phyloP scores from a whole-genome alignment of 176 grass and related monocot species.

The Chloris gayana region DNA sequence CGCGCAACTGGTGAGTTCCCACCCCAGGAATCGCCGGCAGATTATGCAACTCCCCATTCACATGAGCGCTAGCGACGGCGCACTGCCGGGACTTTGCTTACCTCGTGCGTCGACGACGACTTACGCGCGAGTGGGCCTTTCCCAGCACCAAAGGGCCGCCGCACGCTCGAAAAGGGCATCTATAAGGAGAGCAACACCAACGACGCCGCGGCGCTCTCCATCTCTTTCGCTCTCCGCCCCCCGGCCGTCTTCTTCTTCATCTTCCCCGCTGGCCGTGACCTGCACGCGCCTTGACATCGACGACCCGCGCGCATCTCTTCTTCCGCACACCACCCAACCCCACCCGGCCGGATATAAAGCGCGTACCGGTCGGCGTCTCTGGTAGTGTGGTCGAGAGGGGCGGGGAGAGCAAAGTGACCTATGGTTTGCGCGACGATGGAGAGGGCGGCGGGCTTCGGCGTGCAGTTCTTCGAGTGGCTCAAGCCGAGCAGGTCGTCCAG shows the following conservation, averaged over 20 bases:
- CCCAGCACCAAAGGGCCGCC: slow-evolving; percentile 30
- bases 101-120: not conserved
- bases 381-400: not conserved
- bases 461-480: slow-evolving; percentile 62
- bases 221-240: not conserved
- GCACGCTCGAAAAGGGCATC: not conserved
- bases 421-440: slow-evolving; percentile 60
- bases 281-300: slow-evolving; percentile 59
- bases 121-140: not conserved
- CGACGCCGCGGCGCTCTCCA: slow-evolving; percentile 14
- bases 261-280: slow-evolving; percentile 26
- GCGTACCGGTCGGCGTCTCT: no score
- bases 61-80: not conserved
- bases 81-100: not conserved
- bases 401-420: not conserved
- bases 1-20: not conserved
- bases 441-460: slow-evolving; percentile 1
- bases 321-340: slow-evolving; percentile 19
- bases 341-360: slow-evolving; percentile 36
- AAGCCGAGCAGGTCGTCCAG: slow-evolving; percentile 37
- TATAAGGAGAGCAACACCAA: slow-evolving; percentile 52
- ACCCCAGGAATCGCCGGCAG: not conserved
- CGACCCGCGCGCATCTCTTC: not conserved
- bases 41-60: slow-evolving; percentile 22
- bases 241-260: not conserved